Evolutionary conservation across 2,329 filamentous ascomycete species (phyloP).

Genomic region (Diplocarpon mali): DNA sequence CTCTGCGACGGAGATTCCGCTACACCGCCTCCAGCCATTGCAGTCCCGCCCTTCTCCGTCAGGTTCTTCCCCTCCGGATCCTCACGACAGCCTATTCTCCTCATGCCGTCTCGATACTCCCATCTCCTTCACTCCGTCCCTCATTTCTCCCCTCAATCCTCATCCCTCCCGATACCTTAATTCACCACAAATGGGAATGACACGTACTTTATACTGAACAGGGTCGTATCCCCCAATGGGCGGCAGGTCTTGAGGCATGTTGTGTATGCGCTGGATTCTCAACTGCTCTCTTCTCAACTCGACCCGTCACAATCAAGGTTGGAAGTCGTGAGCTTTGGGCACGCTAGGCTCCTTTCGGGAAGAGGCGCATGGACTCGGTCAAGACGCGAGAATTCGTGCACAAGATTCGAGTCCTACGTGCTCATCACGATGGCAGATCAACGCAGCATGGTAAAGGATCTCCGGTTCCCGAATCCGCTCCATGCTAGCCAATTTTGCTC

Average conservation of each 20-base stretch:
- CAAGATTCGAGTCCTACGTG: too few relatives aligned
- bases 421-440: too few relatives aligned
- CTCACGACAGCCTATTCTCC: too few relatives aligned
- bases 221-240: constrained; percentile 87
- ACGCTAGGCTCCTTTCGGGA: too few relatives aligned
- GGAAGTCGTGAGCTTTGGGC: too few relatives aligned
- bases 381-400: too few relatives aligned
- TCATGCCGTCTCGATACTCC: neutral
- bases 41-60: too few relatives aligned
- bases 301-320: neutral
- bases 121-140: neutral
- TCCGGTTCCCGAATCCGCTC: neutral
- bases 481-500: neutral
- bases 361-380: too few relatives aligned
- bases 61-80: too few relatives aligned
- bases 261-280: constrained; percentile 26
- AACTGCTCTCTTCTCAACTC: neutral
- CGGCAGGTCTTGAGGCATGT: constrained; percentile 97
- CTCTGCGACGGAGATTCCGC: neutral
- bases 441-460: too few relatives aligned
- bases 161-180: neutral
- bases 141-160: neutral
- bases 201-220: constrained; percentile 86
- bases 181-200: neutral
- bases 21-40: too few relatives aligned